Percentiles rank a stretch among this genome's conserved stretches.
Conservation (phyloP, 2,329 filamentous ascomycete genomes). For the Sporothrix euskadiensis region DNA sequence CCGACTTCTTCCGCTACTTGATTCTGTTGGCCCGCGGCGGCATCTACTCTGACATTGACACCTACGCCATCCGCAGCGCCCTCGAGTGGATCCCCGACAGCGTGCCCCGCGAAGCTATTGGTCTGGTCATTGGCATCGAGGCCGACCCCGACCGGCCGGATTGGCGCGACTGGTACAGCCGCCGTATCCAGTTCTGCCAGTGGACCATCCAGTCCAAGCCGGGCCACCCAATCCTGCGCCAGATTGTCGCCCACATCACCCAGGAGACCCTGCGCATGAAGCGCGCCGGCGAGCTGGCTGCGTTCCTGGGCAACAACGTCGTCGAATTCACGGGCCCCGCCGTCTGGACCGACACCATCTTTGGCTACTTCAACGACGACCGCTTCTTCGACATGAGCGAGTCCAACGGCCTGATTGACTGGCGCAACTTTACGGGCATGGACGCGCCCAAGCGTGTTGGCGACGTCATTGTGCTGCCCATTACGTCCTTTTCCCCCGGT, state of each 20-base stretch:
- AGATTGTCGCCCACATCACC: slow-evolving; percentile 84
- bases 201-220: slow-evolving; percentile 98
- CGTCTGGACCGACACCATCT: slow-evolving; percentile 89
- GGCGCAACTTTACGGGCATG: slow-evolving; percentile 87
- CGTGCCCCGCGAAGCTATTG: slow-evolving; percentile 75
- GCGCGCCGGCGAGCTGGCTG: slow-evolving; percentile 62
- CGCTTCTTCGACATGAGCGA: slow-evolving; percentile 80
- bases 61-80: slow-evolving; percentile 77
- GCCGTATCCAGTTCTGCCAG: slow-evolving; percentile 96
- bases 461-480: slow-evolving; percentile 89
- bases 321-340: slow-evolving; percentile 94
- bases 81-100: slow-evolving; percentile 81
- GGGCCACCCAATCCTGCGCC: slow-evolving; percentile 86
- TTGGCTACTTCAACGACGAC: slow-evolving; percentile 89
- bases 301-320: slow-evolving; percentile 66
- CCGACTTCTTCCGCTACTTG: slow-evolving; percentile 76
- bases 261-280: slow-evolving; percentile 76
- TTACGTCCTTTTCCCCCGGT: slow-evolving; percentile 95
- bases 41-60: slow-evolving; percentile 91
- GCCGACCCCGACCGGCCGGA: slow-evolving; percentile 91
- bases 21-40: slow-evolving; percentile 63
- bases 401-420: slow-evolving; percentile 74
- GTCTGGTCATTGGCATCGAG: slow-evolving; percentile 91
- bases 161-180: slow-evolving; percentile 94
- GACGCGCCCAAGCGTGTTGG: slow-evolving; percentile 80